These are phyloP conservation scores for Penicillium brasilianum DNA, from an alignment of 2,329 filamentous ascomycete genomes.

Conservation along the genomic window DNA sequence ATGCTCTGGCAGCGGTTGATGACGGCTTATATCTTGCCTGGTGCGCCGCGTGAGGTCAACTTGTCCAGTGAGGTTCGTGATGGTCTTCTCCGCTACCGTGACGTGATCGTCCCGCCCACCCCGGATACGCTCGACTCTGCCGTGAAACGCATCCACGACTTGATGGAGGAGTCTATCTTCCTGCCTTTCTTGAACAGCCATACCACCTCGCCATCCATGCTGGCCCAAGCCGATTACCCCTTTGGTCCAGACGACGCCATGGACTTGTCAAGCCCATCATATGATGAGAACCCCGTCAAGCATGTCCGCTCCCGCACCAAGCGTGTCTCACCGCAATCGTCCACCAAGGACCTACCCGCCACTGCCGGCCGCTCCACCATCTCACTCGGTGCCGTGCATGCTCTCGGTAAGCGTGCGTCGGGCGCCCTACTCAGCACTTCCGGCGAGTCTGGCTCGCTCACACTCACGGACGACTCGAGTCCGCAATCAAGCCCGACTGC, in stretches of 20 bases:
- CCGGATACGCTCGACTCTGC: slow-evolving; percentile 81
- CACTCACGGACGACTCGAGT: slow-evolving; percentile 54
- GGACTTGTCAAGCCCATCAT: slow-evolving; percentile 35
- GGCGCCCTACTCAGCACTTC: slow-evolving; percentile 44
- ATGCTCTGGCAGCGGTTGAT: slow-evolving; percentile 87
- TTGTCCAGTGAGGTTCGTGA: slow-evolving; percentile 85
- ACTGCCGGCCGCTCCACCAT: slow-evolving; percentile 38
- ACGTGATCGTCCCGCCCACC: slow-evolving; percentile 65
- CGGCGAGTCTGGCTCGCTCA: slow-evolving; percentile 44
- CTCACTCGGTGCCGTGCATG: slow-evolving; percentile 38
- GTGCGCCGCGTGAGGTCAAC: slow-evolving; percentile 86
- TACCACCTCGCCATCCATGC: slow-evolving; percentile 55
- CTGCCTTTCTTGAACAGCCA: slow-evolving; percentile 84
- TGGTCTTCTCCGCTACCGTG: slow-evolving; percentile 69
- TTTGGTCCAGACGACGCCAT: slow-evolving; percentile 46
- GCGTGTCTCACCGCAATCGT: slow-evolving; percentile 41
- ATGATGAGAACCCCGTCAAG: slow-evolving; percentile 40
- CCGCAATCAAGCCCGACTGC: slow-evolving; percentile 47
- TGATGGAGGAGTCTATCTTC: slow-evolving; percentile 97
- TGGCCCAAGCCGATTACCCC: slow-evolving; percentile 51
- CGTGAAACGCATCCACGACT: slow-evolving; percentile 85
- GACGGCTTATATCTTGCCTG: slow-evolving; percentile 86
- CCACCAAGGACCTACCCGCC: slow-evolving; percentile 37
- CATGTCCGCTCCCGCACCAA: slow-evolving; percentile 34
- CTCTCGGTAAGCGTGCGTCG: slow-evolving; percentile 44